phyloP scores from a whole-genome alignment of 1,139 yeast species.

The Meyerozyma carpophila region DNA sequence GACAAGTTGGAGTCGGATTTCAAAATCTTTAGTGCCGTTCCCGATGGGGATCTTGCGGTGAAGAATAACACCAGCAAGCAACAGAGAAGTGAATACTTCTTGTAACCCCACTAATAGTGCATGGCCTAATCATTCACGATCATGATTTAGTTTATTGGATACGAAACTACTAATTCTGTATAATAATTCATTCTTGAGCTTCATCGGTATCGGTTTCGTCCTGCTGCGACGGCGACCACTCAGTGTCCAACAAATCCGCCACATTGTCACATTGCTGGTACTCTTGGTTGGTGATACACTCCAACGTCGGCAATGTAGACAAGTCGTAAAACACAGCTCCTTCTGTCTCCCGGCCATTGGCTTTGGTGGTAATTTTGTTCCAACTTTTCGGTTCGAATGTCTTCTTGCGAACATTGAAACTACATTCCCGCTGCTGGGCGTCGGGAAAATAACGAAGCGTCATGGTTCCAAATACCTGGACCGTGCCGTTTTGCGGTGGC shows the following conservation, averaged over 20 bases:
- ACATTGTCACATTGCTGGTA: not conserved
- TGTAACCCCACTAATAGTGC: conserved; percentile 26
- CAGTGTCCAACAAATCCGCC: not conserved
- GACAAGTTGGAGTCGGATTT: conserved; percentile 84
- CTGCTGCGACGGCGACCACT: not conserved
- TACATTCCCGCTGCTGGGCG: not conserved
- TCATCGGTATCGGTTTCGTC: not conserved
- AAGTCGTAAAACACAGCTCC: conserved; percentile 1
- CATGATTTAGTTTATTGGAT: not conserved
- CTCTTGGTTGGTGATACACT: not conserved
- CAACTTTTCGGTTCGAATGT: not conserved
- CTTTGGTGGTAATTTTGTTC: not conserved
- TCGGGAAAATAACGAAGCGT: not conserved
- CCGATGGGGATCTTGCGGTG: conserved; percentile 68
- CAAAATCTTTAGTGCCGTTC: conserved; percentile 92
- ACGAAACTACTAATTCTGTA: not conserved
- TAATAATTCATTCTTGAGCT: not conserved
- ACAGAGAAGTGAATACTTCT: conserved; percentile 81
- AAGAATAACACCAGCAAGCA: conserved; percentile 64
- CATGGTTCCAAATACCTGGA: not conserved
- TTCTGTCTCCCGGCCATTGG: not conserved
- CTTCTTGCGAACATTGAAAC: not conserved
- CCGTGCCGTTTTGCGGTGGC: not conserved
- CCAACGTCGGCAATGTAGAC: not conserved
- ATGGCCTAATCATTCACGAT: not conserved